Percentiles rank a stretch among this genome's conserved stretches.
Conservation (phyloP, 2,329 filamentous ascomycete species). For the Drechslera avenae region DNA sequence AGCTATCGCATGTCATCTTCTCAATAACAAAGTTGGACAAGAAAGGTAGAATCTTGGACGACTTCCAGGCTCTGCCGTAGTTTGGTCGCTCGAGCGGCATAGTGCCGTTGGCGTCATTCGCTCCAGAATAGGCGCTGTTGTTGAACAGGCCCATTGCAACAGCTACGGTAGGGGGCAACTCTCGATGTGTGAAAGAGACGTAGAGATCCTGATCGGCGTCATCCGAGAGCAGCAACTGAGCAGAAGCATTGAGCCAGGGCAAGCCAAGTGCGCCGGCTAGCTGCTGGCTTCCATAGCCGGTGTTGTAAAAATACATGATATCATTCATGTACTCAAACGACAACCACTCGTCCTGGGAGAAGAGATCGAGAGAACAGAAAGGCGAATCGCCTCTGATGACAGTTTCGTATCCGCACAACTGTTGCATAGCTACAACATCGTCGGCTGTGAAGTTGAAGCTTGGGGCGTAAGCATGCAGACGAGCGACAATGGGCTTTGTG, state of each 20-base stretch:
- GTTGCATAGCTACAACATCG: conserved; percentile 69
- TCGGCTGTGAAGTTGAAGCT: conserved; percentile 67
- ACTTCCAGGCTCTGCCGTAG: conserved; percentile 66
- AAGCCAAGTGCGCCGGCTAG: conserved; percentile 65
- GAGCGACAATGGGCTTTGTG: conserved; percentile 64
- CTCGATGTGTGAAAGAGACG: conserved; percentile 71
- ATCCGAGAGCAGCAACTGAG: conserved; percentile 55
- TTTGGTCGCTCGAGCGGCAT: conserved; percentile 69
- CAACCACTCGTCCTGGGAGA: conserved; percentile 68
- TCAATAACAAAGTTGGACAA: conserved; percentile 70
- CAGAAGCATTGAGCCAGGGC: conserved; percentile 69
- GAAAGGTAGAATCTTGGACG: conserved; percentile 67
- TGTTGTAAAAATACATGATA: conserved; percentile 68
- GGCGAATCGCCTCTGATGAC: conserved; percentile 66
- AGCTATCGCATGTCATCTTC: conserved; percentile 65
- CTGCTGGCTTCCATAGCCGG: conserved; percentile 63
- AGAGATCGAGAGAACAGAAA: conserved; percentile 65
- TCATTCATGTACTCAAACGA: conserved; percentile 69
- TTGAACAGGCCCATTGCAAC: conserved; percentile 74
- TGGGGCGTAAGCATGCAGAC: conserved; percentile 59
- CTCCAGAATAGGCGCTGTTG: conserved; percentile 63
- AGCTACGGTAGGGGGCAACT: conserved; percentile 68
- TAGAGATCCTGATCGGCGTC: conserved; percentile 63
- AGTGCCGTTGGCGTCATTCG: conserved; percentile 63
- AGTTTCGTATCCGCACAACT: conserved; percentile 69